phyloP scores from a whole-genome alignment of 2,329 filamentous ascomycete species.

The Pseudocercospora musae region DNA sequence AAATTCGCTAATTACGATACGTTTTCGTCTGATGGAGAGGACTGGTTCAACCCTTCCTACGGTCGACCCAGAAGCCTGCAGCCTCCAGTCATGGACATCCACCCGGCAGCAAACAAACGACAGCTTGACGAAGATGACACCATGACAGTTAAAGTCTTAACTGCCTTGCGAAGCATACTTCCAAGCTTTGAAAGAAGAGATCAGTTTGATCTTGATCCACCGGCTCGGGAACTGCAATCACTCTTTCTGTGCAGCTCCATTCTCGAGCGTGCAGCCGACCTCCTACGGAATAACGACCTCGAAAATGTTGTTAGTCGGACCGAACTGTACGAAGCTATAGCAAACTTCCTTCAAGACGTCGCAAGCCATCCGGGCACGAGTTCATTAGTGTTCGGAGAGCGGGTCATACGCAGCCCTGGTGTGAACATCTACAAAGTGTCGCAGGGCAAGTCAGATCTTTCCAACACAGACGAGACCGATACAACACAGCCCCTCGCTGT shows the following conservation, averaged over 20 bases:
- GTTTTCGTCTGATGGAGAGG: neutral
- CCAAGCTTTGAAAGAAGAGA: constrained; percentile 23
- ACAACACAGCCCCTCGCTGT: constrained; percentile 27
- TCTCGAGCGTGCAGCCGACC: constrained; percentile 38
- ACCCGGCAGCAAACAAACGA: neutral
- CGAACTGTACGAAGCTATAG: constrained; percentile 38
- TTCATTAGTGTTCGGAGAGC: constrained; percentile 35
- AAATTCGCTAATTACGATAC: neutral
- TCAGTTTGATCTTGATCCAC: constrained; percentile 34
- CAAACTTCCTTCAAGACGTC: constrained; percentile 42
- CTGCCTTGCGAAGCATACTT: constrained; percentile 24
- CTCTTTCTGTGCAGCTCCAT: constrained; percentile 39
- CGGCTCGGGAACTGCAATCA: constrained; percentile 26
- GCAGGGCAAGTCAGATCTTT: constrained; percentile 21
- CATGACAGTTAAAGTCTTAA: constrained; percentile 18
- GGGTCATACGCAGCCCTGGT: constrained; percentile 34
- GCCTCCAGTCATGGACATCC: neutral
- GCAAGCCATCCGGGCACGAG: constrained; percentile 33
- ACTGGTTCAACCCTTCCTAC: neutral
- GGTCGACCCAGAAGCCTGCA: neutral
- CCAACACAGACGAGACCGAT: constrained; percentile 12
- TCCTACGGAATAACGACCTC: constrained; percentile 43
- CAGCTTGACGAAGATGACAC: constrained; percentile 18
- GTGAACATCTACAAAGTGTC: constrained; percentile 40
- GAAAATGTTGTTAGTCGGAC: constrained; percentile 36